Evolutionary conservation across 2,329 filamentous ascomycete genomes (phyloP).

Genomic region (Periconia macrospinosa): DNA sequence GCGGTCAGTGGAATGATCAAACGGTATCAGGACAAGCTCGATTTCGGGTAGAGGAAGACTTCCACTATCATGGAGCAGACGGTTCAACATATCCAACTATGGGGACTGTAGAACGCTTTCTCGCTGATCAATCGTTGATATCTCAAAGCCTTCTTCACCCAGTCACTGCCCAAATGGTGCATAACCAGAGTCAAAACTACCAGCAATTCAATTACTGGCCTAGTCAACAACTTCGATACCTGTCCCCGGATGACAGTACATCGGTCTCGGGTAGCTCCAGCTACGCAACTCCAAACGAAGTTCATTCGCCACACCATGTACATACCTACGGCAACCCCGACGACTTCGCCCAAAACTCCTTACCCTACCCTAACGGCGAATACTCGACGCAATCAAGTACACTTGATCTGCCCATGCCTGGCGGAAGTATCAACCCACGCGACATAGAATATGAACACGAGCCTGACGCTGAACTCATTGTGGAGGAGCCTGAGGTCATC

Average conservation of each 20-base stretch:
- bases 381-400: constrained; percentile 14
- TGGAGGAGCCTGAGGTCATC: constrained; percentile 27
- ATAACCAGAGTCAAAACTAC: constrained; percentile 17
- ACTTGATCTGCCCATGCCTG: constrained; percentile 11
- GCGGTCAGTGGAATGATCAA: constrained; percentile 12
- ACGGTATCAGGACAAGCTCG: constrained; percentile 17
- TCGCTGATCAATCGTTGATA: constrained; percentile 32
- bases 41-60: constrained; percentile 16
- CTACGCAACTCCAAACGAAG: constrained; percentile 33
- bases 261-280: constrained; percentile 36
- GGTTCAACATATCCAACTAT: constrained; percentile 26
- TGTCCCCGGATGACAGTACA: constrained; percentile 37
- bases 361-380: constrained; percentile 23
- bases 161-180: constrained; percentile 19
- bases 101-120: constrained; percentile 39
- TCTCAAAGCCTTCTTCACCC: constrained; percentile 29
- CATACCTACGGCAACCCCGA: constrained; percentile 21
- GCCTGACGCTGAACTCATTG: constrained; percentile 21
- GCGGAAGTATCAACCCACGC: constrained; percentile 26
- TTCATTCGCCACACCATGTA: constrained; percentile 26
- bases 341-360: constrained; percentile 16
- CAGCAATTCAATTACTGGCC: constrained; percentile 27
- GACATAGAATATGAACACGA: constrained; percentile 38
- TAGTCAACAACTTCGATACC: constrained; percentile 23
- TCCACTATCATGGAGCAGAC: constrained; percentile 17